Evolutionary conservation across 2,329 filamentous ascomycete genomes (phyloP).

Genomic region (Clonostachys sp.): DNA sequence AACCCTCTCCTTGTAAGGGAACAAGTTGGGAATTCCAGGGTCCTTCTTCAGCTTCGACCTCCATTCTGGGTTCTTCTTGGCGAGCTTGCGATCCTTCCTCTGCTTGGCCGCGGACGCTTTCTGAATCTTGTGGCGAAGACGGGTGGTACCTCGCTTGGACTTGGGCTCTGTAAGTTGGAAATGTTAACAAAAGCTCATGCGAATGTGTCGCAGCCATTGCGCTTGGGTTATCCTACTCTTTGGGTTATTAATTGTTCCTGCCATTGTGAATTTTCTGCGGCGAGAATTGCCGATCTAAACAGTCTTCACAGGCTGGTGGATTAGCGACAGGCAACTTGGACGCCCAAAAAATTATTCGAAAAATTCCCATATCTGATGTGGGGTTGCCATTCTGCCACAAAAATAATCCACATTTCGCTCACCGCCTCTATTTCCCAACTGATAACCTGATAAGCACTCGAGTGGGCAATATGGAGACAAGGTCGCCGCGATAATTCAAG

Average conservation of each 20-base stretch:
- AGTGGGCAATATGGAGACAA: too few species aligned
- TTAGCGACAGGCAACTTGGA: too few species aligned
- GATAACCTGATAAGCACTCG: too few species aligned
- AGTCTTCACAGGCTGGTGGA: too few species aligned
- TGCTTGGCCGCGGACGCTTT: slow-evolving; percentile 90
- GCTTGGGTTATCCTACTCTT: slow-evolving; percentile 34
- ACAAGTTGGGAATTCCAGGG: slow-evolving; percentile 93
- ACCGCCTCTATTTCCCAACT: too few species aligned
- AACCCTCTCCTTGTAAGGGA: slow-evolving; percentile 95
- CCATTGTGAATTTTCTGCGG: slow-evolving; percentile 28
- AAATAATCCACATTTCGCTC: too few species aligned
- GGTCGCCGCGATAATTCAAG: too few species aligned
- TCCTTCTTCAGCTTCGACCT: slow-evolving; percentile 94
- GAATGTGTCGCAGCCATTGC: neutral
- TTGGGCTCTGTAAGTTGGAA: slow-evolving; percentile 67
- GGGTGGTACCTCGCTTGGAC: slow-evolving; percentile 87
- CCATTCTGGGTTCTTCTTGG: slow-evolving; percentile 98
- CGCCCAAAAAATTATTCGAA: too few species aligned
- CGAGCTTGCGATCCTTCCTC: slow-evolving; percentile 80
- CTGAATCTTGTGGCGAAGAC: slow-evolving; percentile 91
- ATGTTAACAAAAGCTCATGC: neutral
- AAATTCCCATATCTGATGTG: too few species aligned
- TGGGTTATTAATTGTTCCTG: slow-evolving; percentile 49
- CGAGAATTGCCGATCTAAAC: too few species aligned
- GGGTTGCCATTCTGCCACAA: too few species aligned